Conservation (phyloP, 495 filamentous ascomycete genomes). For the Aspergillus bridgeri region DNA sequence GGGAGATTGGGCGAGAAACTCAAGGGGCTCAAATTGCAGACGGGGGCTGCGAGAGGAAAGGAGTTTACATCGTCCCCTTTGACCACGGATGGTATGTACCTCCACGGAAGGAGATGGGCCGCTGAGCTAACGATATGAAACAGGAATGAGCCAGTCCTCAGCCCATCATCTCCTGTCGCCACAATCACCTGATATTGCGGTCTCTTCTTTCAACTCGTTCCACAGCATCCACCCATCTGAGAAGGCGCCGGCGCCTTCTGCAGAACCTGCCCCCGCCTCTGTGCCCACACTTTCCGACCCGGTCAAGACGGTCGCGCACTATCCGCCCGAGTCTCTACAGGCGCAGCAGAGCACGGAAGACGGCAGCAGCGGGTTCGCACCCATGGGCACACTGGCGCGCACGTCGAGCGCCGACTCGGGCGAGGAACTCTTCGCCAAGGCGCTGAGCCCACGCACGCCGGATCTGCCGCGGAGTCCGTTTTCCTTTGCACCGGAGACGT, state of each 20-base stretch:
- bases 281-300: constrained; percentile 17
- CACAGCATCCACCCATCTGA: constrained; percentile 29
- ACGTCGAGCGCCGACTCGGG: constrained; percentile 48
- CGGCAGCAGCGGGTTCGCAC: constrained; percentile 30
- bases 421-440: constrained; percentile 76
- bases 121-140: not conserved
- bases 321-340: constrained; percentile 41
- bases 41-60: constrained; percentile 52
- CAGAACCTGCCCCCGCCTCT: constrained; percentile 26
- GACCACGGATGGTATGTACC: constrained; percentile 41
- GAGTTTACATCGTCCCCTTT: constrained; percentile 31
- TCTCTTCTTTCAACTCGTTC: constrained; percentile 61
- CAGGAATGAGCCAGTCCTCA: not conserved
- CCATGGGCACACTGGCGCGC: constrained; percentile 28
- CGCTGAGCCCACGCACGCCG: constrained; percentile 74
- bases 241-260: not conserved
- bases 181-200: constrained; percentile 59
- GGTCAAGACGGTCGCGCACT: constrained; percentile 33
- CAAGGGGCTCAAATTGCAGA: constrained; percentile 70
- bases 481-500: constrained; percentile 39
- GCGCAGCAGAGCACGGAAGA: constrained; percentile 37
- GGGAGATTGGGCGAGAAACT: constrained; percentile 68
- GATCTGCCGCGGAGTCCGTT: constrained; percentile 76
- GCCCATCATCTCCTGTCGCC: constrained; percentile 54
- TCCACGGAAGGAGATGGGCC: not conserved